Evolutionary conservation across 2,329 filamentous ascomycete species (phyloP), one percentile per base, ranked within the genome.

Genomic region (Xylariaceae sp.): DNA sequence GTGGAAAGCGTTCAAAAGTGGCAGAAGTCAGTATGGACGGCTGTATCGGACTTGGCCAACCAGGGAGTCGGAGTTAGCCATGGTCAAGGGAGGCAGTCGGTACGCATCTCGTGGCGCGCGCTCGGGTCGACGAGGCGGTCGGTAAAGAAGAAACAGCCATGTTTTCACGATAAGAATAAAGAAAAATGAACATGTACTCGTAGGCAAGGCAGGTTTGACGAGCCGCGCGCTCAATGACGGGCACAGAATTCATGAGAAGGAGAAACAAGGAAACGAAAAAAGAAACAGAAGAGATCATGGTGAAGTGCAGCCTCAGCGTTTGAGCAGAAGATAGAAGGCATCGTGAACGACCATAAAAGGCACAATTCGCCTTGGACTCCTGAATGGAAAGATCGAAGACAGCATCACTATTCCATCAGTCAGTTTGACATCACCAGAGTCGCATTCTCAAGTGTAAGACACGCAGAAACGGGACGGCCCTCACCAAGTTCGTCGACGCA

Each of bases 181-280:
- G 17, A 48, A n/a, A 11, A 35, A 61, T 55, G 59, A 30, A 30
- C 2, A 30, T 30, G 23, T 30, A 30, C 23, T 30, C 23, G 47
- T 58, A 63, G 61, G 67, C 62, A 61, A 69, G 64, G 63, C 61
- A 65, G 49, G 56, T 64, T 63, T 62, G 56, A 57, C 51, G 65
- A 71, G 59, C 69, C 70, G 69, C 69, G 70, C 70, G 70, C 70
- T 67, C 68, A 67, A 56, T 66, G 65, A 71, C 65, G 66, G 11
- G 23, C 10, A 23, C 64, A 67, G 52, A 44, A 59, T 54, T 13
- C 11, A 5, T 15, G 49, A 35, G 56, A 51, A 44, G 59, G 45
- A 54, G 59, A 49, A 59, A 58, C 18, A n/a, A 53, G 39, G 30
- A 9, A 13, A 10, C 35, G 34, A 57, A 41, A 18, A 18, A 23